phyloP scores from a whole-genome alignment of 805 yeast species.

The Pichia sporocuriosa region DNA sequence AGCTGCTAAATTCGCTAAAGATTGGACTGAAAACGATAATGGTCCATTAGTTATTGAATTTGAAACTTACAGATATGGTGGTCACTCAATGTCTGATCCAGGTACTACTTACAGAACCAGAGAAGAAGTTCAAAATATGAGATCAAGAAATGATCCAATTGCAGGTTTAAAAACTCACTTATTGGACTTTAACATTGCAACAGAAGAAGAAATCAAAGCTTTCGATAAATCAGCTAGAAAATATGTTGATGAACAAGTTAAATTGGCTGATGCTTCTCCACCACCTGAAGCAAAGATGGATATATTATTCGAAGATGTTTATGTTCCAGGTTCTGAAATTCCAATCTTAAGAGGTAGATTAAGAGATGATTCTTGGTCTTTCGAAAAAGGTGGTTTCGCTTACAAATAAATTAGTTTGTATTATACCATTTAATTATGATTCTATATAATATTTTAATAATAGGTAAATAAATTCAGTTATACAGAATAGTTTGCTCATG shows the following conservation, averaged over 20 bases:
- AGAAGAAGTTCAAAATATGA: slow-evolving; percentile 99
- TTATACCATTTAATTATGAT: too few species aligned
- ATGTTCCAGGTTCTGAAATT: slow-evolving; percentile 89
- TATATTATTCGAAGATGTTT: slow-evolving; percentile 92
- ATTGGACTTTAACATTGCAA: slow-evolving; percentile 74
- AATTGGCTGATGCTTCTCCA: slow-evolving; percentile 87
- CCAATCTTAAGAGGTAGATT: slow-evolving; percentile 95
- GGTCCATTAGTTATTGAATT: slow-evolving; percentile 96
- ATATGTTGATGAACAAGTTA: slow-evolving; percentile 90
- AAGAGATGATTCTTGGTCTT: slow-evolving; percentile 85
- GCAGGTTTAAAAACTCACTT: slow-evolving; percentile 89
- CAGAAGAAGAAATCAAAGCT: slow-evolving; percentile 90
- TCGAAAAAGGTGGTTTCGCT: slow-evolving; percentile 34
- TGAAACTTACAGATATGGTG: slow-evolving; percentile 99
- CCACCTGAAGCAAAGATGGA: slow-evolving; percentile 95
- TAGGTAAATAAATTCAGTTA: too few species aligned
- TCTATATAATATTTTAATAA: too few species aligned
- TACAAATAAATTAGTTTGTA: too few species aligned
- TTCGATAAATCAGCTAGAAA: slow-evolving; percentile 96
- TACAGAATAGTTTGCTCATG: too few species aligned
- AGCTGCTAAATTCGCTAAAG: slow-evolving; percentile 95
- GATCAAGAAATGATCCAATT: slow-evolving; percentile 96
- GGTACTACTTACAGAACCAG: slow-evolving; percentile 99
- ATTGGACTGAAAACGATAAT: slow-evolving; percentile 87
- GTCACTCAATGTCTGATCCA: slow-evolving; percentile 99